These are phyloP conservation scores for Aureobasidium sp. DNA, from an alignment of 2,329 filamentous ascomycete species.

Conservation along the genomic window DNA sequence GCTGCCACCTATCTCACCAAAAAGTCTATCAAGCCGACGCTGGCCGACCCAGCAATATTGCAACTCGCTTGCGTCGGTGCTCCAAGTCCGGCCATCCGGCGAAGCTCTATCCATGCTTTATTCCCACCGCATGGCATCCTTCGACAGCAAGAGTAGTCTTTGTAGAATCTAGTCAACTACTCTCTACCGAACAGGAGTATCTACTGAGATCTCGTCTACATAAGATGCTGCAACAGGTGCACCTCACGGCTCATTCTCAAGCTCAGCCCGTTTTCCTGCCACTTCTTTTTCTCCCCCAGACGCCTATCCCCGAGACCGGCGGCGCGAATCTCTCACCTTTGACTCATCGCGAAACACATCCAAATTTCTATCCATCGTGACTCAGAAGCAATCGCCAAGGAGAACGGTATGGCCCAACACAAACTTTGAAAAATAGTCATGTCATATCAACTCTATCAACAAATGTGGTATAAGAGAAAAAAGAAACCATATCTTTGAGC, in stretches of 20 bases:
- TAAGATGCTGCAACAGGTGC: background rate
- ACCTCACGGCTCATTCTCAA: background rate
- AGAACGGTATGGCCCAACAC: background rate
- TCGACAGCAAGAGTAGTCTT: background rate
- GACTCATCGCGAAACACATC: conserved; percentile 5
- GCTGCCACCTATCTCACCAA: background rate
- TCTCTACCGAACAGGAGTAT: too few species aligned
- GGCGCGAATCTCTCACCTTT: conserved; percentile 4
- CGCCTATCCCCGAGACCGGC: conserved; percentile 9
- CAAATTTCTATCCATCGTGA: conserved; percentile 5
- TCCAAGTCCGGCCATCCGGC: background rate
- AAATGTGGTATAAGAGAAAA: conserved; percentile 6
- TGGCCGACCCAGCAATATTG: conserved; percentile 1
- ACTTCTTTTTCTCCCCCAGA: background rate
- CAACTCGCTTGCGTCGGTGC: conserved; percentile 2
- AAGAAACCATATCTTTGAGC: background rate
- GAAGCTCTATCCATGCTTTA: conserved; percentile 9
- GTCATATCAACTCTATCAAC: conserved; percentile 9
- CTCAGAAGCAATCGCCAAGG: conserved; percentile 2
- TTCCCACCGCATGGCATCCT: conserved; percentile 1
- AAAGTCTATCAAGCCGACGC: background rate
- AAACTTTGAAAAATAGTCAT: background rate
- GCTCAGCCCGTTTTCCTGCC: conserved; percentile 9
- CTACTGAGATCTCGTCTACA: background rate
- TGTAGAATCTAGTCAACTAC: background rate